Percentiles rank a stretch among this genome's conserved stretches.
Evolutionary conservation across 805 yeast genomes (phyloP).

Genomic region (Candida arabinofermentans): DNA sequence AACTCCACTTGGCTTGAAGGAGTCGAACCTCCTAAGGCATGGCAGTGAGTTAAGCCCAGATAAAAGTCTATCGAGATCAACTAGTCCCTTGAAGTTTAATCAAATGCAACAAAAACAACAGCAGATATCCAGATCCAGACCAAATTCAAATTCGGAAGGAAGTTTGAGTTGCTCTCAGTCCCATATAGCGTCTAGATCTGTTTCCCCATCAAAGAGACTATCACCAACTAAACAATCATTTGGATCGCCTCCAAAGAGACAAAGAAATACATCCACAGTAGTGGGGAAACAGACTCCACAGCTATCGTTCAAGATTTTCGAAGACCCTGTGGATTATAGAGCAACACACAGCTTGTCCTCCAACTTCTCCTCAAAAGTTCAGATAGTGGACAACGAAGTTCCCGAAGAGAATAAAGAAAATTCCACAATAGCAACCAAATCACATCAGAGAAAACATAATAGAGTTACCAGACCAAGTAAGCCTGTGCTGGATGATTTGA

Average conservation of each 20-base stretch:
- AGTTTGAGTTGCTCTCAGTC: no score
- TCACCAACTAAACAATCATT: constrained; percentile 6
- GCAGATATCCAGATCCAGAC: not conserved
- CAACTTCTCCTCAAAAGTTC: not conserved
- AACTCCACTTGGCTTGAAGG: constrained; percentile 6
- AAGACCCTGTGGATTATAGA: constrained; percentile 14
- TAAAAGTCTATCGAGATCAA: not conserved
- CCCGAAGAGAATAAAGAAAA: not conserved
- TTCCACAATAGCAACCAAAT: not conserved
- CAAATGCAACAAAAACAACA: not conserved
- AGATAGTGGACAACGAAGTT: not conserved
- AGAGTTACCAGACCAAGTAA: no score
- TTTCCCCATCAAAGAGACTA: constrained; percentile 11
- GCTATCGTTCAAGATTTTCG: constrained; percentile 16
- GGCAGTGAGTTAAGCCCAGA: not conserved
- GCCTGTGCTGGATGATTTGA: constrained; percentile 14
- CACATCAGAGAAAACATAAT: constrained; percentile 2
- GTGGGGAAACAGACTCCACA: not conserved
- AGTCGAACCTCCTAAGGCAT: constrained; percentile 2
- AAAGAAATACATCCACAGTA: constrained; percentile 1
- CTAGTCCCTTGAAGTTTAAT: not conserved
- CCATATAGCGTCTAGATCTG: no score
- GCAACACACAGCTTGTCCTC: not conserved
- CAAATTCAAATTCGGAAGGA: not conserved
- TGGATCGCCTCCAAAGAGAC: constrained; percentile 13